Evolutionary conservation across 2,329 filamentous ascomycete genomes (phyloP).

Genomic region (Fusarium annulatum): DNA sequence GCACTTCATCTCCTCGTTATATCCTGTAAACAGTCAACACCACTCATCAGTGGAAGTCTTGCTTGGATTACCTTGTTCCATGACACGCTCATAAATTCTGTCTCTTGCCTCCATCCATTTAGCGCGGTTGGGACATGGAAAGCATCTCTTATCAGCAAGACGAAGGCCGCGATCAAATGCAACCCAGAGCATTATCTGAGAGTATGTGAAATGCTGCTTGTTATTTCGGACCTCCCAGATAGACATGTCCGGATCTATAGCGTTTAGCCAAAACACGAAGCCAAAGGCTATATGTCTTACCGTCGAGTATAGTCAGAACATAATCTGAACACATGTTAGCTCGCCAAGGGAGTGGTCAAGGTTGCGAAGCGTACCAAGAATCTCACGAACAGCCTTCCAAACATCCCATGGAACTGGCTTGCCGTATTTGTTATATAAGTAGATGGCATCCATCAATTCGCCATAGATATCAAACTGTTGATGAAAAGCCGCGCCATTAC

Average conservation of each 20-base stretch:
- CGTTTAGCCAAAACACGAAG: background rate
- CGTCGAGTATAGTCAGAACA: slow-evolving; percentile 73
- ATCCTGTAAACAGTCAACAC: slow-evolving; percentile 58
- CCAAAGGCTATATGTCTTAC: slow-evolving; percentile 47
- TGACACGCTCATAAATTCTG: slow-evolving; percentile 77
- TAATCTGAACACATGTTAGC: slow-evolving; percentile 61
- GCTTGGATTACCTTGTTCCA: slow-evolving; percentile 68
- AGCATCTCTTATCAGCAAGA: slow-evolving; percentile 77
- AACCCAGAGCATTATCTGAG: slow-evolving; percentile 87
- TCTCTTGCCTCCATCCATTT: slow-evolving; percentile 76
- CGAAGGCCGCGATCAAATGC: slow-evolving; percentile 80
- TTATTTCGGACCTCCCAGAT: slow-evolving; percentile 84
- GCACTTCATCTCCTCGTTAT: slow-evolving; percentile 74
- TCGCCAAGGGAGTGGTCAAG: background rate
- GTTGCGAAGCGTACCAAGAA: slow-evolving; percentile 59
- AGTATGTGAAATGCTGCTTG: slow-evolving; percentile 82
- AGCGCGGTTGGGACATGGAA: slow-evolving; percentile 76
- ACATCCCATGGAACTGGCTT: slow-evolving; percentile 82
- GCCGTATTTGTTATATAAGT: slow-evolving; percentile 82
- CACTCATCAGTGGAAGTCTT: background rate
- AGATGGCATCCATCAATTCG: slow-evolving; percentile 81
- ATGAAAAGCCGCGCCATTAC: slow-evolving; percentile 81
- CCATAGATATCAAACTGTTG: slow-evolving; percentile 84
- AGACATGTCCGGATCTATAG: slow-evolving; percentile 76
- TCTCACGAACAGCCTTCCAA: slow-evolving; percentile 76